Conservation (phyloP, 2,329 filamentous ascomycete species). For the Exophiala mesophila region DNA sequence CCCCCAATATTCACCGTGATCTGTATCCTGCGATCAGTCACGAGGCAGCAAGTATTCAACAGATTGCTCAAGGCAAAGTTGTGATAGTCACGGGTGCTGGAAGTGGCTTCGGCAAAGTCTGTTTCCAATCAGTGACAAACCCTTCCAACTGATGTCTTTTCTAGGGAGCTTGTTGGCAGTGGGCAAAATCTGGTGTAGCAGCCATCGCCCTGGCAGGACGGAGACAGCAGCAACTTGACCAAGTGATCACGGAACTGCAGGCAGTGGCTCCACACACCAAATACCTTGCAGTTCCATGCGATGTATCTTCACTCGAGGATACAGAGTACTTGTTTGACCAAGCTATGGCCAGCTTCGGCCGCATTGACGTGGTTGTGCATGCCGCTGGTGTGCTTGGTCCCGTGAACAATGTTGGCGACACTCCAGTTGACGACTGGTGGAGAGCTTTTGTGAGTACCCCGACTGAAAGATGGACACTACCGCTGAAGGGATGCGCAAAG, state of each 20-base stretch:
- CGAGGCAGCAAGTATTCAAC: neutral
- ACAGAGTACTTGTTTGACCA: neutral
- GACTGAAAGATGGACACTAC: neutral
- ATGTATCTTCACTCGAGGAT: neutral
- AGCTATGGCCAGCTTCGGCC: neutral
- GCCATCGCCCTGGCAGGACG: conserved; percentile 2
- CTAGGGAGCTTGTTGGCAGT: conserved; percentile 2
- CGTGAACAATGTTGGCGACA: conserved; percentile 1
- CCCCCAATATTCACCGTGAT: conserved; percentile 5
- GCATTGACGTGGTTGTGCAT: conserved; percentile 1
- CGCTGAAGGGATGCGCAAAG: conserved; percentile 1
- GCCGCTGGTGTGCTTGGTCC: conserved; percentile 2
- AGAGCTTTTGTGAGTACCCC: conserved; percentile 1
- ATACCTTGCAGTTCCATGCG: neutral
- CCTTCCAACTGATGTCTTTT: neutral
- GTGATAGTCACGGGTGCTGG: conserved; percentile 1
- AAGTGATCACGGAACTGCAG: neutral
- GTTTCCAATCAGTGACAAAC: neutral
- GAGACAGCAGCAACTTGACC: neutral
- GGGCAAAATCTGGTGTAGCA: neutral
- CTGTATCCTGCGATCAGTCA: conserved; percentile 2
- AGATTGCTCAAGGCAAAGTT: neutral
- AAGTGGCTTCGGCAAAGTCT: conserved; percentile 4
- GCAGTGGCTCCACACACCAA: neutral
- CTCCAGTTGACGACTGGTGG: conserved; percentile 4